phyloP scores from a whole-genome alignment of 2,329 filamentous ascomycete genomes.

The Pezicula radicicola region DNA sequence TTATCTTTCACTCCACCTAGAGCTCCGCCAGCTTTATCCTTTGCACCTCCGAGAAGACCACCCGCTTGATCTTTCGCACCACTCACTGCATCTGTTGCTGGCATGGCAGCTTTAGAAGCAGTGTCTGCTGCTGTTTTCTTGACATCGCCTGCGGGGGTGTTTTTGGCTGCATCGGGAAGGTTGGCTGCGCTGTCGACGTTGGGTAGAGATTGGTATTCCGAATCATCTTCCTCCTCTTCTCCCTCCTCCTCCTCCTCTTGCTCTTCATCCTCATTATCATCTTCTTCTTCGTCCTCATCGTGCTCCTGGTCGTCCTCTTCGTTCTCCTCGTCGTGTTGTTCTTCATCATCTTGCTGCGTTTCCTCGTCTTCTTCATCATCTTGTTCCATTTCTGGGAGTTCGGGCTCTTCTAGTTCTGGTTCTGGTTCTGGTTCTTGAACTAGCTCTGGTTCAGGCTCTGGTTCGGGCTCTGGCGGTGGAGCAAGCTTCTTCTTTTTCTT shows the following conservation, averaged over 20 bases:
- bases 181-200: too few species aligned
- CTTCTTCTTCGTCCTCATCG: slow-evolving; percentile 4
- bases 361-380: slow-evolving; percentile 2
- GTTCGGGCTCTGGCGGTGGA: slow-evolving; percentile 12
- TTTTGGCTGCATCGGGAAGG: too few species aligned
- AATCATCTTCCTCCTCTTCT: slow-evolving; percentile 1
- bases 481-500: slow-evolving; percentile 10
- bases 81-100: neutral
- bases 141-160: neutral
- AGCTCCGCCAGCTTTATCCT: too few species aligned
- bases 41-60: neutral
- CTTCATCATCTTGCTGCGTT: slow-evolving; percentile 1
- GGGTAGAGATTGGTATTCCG: too few species aligned
- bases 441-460: neutral
- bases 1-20: too few species aligned
- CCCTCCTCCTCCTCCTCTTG: slow-evolving; percentile 6
- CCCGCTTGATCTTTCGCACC: neutral
- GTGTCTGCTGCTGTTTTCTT: slow-evolving; percentile 5
- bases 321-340: slow-evolving; percentile 6
- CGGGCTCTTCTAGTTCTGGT: neutral
- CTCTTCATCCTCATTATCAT: slow-evolving; percentile 1
- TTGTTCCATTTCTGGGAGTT: neutral
- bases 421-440: neutral
- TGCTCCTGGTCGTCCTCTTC: slow-evolving; percentile 5
- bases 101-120: slow-evolving; percentile 1